A percentile compares a stretch with the other conserved stretches of the same genome.
Conservation (phyloP, 257 asterid genomes). For the Schizonepeta tenuifolia region DNA sequence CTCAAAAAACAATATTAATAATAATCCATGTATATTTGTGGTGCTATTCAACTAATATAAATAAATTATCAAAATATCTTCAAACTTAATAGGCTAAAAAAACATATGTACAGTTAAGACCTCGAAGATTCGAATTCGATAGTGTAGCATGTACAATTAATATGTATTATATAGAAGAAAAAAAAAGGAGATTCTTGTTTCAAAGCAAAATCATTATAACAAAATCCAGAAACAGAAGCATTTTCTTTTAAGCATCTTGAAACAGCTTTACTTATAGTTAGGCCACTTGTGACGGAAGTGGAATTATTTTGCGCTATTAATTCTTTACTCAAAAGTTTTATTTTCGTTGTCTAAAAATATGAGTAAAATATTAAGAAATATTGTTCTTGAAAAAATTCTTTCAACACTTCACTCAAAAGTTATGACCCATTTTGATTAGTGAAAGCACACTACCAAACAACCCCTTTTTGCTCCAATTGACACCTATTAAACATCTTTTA, state of each 20-base stretch:
- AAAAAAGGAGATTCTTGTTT: slow-evolving; percentile 41
- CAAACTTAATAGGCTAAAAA: background rate
- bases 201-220: slow-evolving; percentile 35
- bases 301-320: slow-evolving; percentile 14
- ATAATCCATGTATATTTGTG: no score
- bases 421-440: slow-evolving; percentile 36
- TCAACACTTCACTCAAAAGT: slow-evolving; percentile 35
- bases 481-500: slow-evolving; percentile 37
- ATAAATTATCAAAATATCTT: background rate
- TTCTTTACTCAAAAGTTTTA: slow-evolving; percentile 21
- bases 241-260: slow-evolving; percentile 41
- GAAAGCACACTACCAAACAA: slow-evolving; percentile 38
- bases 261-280: slow-evolving; percentile 30
- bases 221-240: slow-evolving; percentile 32
- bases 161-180: background rate
- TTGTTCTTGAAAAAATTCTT: slow-evolving; percentile 50
- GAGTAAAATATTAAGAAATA: slow-evolving; percentile 26
- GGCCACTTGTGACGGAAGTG: slow-evolving; percentile 29
- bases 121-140: slow-evolving; percentile 33
- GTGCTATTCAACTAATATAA: background rate
- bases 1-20: no score
- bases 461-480: slow-evolving; percentile 38
- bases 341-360: slow-evolving; percentile 25
- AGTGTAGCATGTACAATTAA: slow-evolving; percentile 21
- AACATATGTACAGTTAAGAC: slow-evolving; percentile 12